Evolutionary conservation across 345 rosid species (phyloP).

Genomic region (Bretschneidera sinensis): DNA sequence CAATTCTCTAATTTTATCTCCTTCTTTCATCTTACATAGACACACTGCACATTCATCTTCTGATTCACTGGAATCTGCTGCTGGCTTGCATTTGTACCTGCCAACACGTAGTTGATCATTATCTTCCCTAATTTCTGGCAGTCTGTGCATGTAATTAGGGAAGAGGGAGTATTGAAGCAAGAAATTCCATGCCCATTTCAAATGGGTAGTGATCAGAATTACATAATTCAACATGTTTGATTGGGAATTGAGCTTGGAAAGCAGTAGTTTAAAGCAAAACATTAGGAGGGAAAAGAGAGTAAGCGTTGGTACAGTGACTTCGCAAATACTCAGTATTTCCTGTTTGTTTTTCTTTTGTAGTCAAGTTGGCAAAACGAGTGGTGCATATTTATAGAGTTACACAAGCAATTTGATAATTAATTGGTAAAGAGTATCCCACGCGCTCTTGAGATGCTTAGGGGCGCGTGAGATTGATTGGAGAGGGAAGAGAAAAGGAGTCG

Average conservation of each 20-base stretch:
- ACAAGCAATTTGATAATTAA: no score
- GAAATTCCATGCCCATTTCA: constrained; percentile 20
- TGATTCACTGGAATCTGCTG: no score
- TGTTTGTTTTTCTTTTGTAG: no score
- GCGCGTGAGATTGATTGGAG: no score
- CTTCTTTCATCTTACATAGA: constrained; percentile 20
- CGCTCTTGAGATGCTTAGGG: no score
- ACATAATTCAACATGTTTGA: constrained; percentile 11
- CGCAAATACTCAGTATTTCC: no score
- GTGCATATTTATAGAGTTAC: no score
- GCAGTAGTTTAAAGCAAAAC: background rate
- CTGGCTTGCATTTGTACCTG: no score
- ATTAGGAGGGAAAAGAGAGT: background rate
- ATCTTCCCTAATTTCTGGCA: background rate
- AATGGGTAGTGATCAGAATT: background rate
- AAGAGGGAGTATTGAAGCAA: constrained; percentile 10
- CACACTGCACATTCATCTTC: constrained; percentile 25
- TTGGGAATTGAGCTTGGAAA: background rate
- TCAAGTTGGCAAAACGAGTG: no score
- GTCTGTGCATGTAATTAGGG: background rate
- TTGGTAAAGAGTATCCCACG: no score
- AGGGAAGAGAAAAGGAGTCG: no score
- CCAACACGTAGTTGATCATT: no score
- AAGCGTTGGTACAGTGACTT: background rate
- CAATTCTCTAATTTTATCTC: constrained; percentile 25